These are phyloP conservation scores for Brassica balearica DNA, from an alignment of 441 rosid species.

Conservation along the genomic window DNA sequence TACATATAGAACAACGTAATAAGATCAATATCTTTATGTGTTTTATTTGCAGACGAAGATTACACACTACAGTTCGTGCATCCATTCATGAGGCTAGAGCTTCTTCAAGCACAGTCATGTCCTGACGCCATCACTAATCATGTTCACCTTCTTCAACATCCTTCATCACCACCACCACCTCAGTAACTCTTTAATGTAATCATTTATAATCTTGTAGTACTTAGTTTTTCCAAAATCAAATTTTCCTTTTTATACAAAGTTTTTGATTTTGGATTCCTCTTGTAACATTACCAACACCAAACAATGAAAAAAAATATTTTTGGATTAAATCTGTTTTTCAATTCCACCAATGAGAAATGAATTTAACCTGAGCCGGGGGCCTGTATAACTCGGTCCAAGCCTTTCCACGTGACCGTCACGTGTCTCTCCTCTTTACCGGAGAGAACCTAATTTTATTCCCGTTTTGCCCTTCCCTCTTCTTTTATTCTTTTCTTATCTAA, in stretches of 20 bases:
- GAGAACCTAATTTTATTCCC: constrained; percentile 32
- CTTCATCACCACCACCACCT: constrained; percentile 38
- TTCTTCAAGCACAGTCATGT: constrained; percentile 86
- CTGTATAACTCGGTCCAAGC: background rate
- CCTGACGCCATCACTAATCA: constrained; percentile 80
- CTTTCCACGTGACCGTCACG: constrained; percentile 40
- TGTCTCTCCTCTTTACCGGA: background rate
- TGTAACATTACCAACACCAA: constrained; percentile 21
- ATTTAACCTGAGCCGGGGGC: constrained; percentile 7
- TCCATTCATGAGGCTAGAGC: constrained; percentile 85
- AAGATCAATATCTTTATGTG: background rate
- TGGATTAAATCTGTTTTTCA: background rate
- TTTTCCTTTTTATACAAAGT: constrained; percentile 4
- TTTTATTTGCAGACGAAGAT: constrained; percentile 67
- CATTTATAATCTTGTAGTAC: constrained; percentile 4
- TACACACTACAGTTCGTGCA: constrained; percentile 81
- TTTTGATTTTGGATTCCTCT: constrained; percentile 5
- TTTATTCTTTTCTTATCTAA: constrained; percentile 37
- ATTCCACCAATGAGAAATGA: background rate
- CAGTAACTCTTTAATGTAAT: constrained; percentile 32
- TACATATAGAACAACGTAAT: too few relatives aligned
- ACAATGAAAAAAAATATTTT: constrained; percentile 3
- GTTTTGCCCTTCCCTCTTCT: constrained; percentile 39
- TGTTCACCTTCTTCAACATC: constrained; percentile 44
- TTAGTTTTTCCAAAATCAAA: constrained; percentile 25